Conservation (phyloP, 768 basidiomycete species). For the Psilocybe sp. region DNA sequence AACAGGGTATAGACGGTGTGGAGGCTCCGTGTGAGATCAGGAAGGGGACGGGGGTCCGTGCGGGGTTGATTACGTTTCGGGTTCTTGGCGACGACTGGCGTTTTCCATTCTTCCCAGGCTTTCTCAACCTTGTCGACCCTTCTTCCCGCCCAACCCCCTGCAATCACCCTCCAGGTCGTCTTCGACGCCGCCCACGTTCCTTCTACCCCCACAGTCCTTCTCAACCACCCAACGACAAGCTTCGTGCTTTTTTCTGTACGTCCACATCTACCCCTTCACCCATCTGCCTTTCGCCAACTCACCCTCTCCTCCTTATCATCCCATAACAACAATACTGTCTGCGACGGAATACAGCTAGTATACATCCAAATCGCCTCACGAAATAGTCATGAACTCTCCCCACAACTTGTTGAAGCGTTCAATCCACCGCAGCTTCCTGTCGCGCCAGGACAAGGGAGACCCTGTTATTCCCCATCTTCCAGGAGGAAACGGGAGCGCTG, state of each 20-base stretch:
- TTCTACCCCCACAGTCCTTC: slow-evolving; percentile 21
- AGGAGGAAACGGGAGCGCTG: background rate
- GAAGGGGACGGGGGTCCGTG: too few species aligned
- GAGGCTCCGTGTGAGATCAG: too few species aligned
- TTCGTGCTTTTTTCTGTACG: background rate
- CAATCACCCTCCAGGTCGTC: slow-evolving; percentile 1
- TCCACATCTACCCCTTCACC: background rate
- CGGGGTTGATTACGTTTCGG: too few species aligned
- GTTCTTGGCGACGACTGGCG: slow-evolving; percentile 14
- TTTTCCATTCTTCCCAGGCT: slow-evolving; percentile 13
- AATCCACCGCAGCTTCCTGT: slow-evolving; percentile 22
- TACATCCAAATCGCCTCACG: background rate
- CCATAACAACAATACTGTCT: too few species aligned
- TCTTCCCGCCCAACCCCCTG: slow-evolving; percentile 10
- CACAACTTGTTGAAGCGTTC: slow-evolving; percentile 19
- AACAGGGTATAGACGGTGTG: too few species aligned
- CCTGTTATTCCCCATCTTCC: background rate
- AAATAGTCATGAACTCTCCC: slow-evolving; percentile 17
- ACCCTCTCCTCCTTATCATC: too few species aligned
- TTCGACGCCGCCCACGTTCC: slow-evolving; percentile 16
- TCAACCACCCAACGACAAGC: background rate
- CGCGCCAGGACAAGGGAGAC: slow-evolving; percentile 13
- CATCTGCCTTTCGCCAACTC: background rate
- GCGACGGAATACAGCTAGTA: too few species aligned
- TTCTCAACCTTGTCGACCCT: slow-evolving; percentile 9